Percentiles rank a stretch among this genome's conserved stretches.
Evolutionary conservation across 371 early-diverging fungal species (phyloP).

Genomic region (Mucor racemosus): DNA sequence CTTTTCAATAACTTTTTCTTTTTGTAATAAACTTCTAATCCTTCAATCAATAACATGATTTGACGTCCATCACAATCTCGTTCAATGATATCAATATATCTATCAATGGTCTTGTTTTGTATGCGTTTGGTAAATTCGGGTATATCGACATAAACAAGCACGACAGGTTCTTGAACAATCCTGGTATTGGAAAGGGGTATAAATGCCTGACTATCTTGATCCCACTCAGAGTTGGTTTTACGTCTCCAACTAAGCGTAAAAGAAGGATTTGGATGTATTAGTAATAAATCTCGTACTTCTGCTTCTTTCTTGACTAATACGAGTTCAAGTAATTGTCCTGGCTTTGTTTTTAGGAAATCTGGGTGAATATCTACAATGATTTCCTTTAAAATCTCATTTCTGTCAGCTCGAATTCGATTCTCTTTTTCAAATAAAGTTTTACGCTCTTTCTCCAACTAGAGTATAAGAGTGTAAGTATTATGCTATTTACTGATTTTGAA

Average conservation of each 20-base stretch:
- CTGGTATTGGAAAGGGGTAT: slow-evolving; percentile 37
- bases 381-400: slow-evolving; percentile 51
- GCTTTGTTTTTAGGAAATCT: slow-evolving; percentile 23
- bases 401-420: slow-evolving; percentile 41
- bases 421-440: slow-evolving; percentile 38
- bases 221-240: slow-evolving; percentile 57
- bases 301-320: slow-evolving; percentile 43
- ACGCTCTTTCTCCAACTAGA: slow-evolving; percentile 50
- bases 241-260: slow-evolving; percentile 56
- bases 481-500: too few relatives aligned
- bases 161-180: slow-evolving; percentile 46
- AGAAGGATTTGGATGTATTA: slow-evolving; percentile 8
- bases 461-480: neutral
- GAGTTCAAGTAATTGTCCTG: slow-evolving; percentile 42
- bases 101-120: slow-evolving; percentile 20
- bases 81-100: slow-evolving; percentile 28
- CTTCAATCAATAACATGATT: slow-evolving; percentile 59
- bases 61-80: slow-evolving; percentile 19
- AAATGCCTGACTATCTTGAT: slow-evolving; percentile 48
- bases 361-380: slow-evolving; percentile 61
- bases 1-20: slow-evolving; percentile 35
- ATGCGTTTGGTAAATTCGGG: slow-evolving; percentile 41
- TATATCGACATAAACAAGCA: slow-evolving; percentile 50
- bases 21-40: slow-evolving; percentile 56
- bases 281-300: slow-evolving; percentile 19